Evolutionary conservation across 2,329 filamentous ascomycete species (phyloP).

Genomic region (Claviceps paspali): DNA sequence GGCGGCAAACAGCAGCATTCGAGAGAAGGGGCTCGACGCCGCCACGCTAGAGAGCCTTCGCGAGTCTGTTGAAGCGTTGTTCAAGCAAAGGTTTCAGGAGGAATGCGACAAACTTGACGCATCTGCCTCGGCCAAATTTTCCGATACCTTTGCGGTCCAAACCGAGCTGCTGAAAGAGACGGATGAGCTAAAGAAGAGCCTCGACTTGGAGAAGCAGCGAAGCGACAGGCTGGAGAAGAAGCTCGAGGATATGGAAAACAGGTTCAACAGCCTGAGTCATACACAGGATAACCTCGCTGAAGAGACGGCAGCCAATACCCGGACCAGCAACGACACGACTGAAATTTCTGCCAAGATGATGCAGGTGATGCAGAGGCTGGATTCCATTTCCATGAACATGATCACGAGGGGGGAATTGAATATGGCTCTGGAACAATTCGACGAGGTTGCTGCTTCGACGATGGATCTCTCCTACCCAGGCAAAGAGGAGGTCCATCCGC

Average conservation of each 20-base stretch:
- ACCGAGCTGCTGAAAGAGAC: conserved; percentile 3
- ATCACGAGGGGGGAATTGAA: conserved; percentile 2
- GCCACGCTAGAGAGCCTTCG: background rate
- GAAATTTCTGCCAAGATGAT: background rate
- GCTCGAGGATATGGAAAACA: conserved; percentile 10
- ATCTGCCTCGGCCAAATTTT: background rate
- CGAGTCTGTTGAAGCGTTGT: background rate
- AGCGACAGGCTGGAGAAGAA: conserved; percentile 12
- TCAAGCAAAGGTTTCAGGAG: background rate
- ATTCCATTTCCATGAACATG: background rate
- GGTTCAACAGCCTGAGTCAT: conserved; percentile 3
- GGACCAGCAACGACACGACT: background rate
- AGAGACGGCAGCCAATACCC: background rate
- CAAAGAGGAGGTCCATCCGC: background rate
- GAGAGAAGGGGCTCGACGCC: conserved; percentile 1
- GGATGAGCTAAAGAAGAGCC: conserved; percentile 2
- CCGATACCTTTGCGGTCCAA: background rate
- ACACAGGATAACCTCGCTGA: background rate
- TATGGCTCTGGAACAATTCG: conserved; percentile 3
- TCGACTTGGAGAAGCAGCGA: conserved; percentile 3
- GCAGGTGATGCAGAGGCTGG: background rate
- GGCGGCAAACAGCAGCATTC: background rate
- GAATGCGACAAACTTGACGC: background rate
- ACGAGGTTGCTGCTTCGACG: conserved; percentile 1
- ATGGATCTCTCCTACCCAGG: background rate